Base-by-base conservation (phyloP, 2,329 filamentous ascomycete species). In the Fusarium humuli region DNA sequence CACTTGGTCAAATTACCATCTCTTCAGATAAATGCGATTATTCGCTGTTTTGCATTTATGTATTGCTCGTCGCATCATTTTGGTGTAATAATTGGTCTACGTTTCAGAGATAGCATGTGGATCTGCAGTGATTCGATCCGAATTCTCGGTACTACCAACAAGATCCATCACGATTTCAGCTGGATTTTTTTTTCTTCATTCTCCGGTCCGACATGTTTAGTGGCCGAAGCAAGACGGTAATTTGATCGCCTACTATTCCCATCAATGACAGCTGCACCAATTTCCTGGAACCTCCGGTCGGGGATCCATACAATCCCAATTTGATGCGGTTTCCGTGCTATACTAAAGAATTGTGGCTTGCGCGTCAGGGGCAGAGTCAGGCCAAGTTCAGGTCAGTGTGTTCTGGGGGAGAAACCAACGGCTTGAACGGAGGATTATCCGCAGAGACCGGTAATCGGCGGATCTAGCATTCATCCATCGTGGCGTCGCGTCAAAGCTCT, bases 341-440 rank as follows among this genome's bases (percentile, higher is more conserved):
- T 8, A 16, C 30, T 32, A 32, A 16, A 37, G 27, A 41, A 52
- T 3, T 18, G 34, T 52, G 49, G 49, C 49, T 52, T 25, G 44
- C 25, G 52, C 34, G 29, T 12, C 42, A 40, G 53, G 45, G 45
- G 9, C 40, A 14, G 22, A 20, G 16, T 37, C 32, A 8, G 22
- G 25, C 30, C 46, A 6, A 23, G 10, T 55, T 45, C 23, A 6
- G 34, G 30, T 23, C 22, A 32, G 59, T 37, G 52, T 41, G 46
- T 37, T 37, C 57, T 45, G 59, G 55, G 59, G 59, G 58, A 22
- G 22, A 12, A 27, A 48, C 12, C 9, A 65, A 65, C 62, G 62
- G 62, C 52, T 22, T 41, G 18, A 27, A 34, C 56, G 56, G 47
- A 49, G 47, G 14, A 18, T 18, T n/a, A 32, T 10, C 25, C 23